Percentiles rank a stretch among this genome's conserved stretches.
These are phyloP conservation scores for Pittosporum tobira DNA, from an alignment of 129 eudicot genomes.

Conservation along the genomic window DNA sequence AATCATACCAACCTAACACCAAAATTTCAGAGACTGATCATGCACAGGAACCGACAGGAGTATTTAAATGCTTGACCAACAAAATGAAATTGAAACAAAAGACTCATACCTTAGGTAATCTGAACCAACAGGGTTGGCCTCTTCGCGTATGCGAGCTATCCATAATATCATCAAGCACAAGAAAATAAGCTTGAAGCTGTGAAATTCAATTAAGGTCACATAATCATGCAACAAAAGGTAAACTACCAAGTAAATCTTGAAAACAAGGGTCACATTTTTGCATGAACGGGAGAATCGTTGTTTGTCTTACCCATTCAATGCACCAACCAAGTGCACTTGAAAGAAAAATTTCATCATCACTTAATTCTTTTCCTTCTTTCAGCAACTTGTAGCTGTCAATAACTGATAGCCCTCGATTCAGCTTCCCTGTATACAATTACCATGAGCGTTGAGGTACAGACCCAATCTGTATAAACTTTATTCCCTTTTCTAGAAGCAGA, in stretches of 20 bases:
- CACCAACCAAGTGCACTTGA: too few relatives aligned
- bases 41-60: slow-evolving; percentile 2
- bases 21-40: slow-evolving; percentile 11
- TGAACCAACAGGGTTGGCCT: slow-evolving; percentile 94
- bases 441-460: not conserved
- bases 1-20: slow-evolving; percentile 81
- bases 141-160: slow-evolving; percentile 75
- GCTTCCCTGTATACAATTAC: slow-evolving; percentile 48
- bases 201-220: slow-evolving; percentile 5
- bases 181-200: slow-evolving; percentile 88
- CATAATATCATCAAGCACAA: slow-evolving; percentile 85
- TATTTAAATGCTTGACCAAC: slow-evolving; percentile 1
- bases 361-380: slow-evolving; percentile 53
- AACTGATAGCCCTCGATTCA: slow-evolving; percentile 85
- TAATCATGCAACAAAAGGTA: slow-evolving; percentile 7
- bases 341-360: slow-evolving; percentile 57
- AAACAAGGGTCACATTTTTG: not conserved
- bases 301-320: slow-evolving; percentile 60
- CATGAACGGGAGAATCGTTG: not conserved
- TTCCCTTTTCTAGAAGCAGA: not conserved
- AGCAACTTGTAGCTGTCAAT: slow-evolving; percentile 71
- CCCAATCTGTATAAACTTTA: not conserved
- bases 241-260: too few relatives aligned
- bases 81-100: not conserved
- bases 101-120: slow-evolving; percentile 62